These are phyloP conservation scores for Diphasiastrum complanatum DNA, from an alignment of 83 land plant species.

Conservation along the genomic window DNA sequence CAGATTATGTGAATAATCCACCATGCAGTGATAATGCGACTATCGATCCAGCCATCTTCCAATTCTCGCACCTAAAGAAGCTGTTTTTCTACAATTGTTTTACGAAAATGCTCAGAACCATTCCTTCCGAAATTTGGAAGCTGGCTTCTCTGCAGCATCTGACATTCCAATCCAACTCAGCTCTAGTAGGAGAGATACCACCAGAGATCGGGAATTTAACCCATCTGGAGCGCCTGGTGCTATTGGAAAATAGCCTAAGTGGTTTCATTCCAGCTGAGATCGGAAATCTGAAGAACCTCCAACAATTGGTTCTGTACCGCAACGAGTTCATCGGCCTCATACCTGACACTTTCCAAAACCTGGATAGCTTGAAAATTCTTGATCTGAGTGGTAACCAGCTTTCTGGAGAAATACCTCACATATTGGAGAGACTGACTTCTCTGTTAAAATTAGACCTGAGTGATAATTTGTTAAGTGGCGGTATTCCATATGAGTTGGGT, in stretches of 20 bases:
- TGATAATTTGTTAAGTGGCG: conserved; percentile 35
- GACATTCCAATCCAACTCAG: conserved; percentile 43
- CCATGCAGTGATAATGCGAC: conserved; percentile 36
- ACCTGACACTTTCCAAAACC: conserved; percentile 12
- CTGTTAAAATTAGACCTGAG: conserved; percentile 54
- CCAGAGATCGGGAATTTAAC: conserved; percentile 21
- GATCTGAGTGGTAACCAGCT: conserved; percentile 47
- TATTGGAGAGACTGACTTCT: conserved; percentile 27
- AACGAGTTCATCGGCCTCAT: conserved; percentile 33
- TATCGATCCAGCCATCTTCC: conserved; percentile 19
- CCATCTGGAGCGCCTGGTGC: conserved; percentile 35
- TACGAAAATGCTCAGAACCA: neutral
- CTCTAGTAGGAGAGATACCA: conserved; percentile 30
- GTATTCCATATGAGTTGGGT: conserved; percentile 23
- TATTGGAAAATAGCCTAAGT: conserved; percentile 36
- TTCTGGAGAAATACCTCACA: conserved; percentile 28
- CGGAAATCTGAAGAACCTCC: conserved; percentile 19
- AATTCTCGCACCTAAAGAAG: conserved; percentile 38
- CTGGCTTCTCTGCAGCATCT: conserved; percentile 40
- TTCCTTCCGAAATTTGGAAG: conserved; percentile 18
- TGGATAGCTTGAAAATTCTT: conserved; percentile 35
- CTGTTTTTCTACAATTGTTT: conserved; percentile 74
- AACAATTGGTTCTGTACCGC: conserved; percentile 42
- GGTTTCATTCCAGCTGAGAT: conserved; percentile 38
- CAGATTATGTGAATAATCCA: conserved; percentile 59